phyloP scores from a whole-genome alignment of 208 protist species.

The Pavlovales sp. region DNA sequence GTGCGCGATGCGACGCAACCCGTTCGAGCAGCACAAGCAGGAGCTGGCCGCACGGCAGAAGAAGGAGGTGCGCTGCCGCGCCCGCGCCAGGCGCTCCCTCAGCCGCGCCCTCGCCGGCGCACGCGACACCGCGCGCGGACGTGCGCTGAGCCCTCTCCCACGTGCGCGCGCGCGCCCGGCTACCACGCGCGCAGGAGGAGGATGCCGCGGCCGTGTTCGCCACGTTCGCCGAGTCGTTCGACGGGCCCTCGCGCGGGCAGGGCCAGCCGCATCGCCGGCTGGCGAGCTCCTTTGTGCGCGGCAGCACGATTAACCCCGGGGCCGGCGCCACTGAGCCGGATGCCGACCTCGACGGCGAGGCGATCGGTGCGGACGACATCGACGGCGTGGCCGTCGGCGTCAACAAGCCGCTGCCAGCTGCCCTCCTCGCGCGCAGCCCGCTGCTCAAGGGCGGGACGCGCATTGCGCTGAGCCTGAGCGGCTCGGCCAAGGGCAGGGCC shows the following conservation, averaged over 20 bases:
- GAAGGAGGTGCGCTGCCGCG: too few species aligned
- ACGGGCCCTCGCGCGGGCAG: background rate
- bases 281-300: conserved; percentile 1
- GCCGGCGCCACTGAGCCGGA: background rate
- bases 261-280: too few species aligned
- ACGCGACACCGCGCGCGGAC: too few species aligned
- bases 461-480: conserved; percentile 7
- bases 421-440: background rate
- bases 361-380: background rate
- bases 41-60: background rate
- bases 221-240: conserved; percentile 6
- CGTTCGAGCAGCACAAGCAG: conserved; percentile 28
- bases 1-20: too few species aligned
- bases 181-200: background rate
- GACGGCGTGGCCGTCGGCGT: background rate
- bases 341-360: background rate
- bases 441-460: background rate
- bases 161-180: too few species aligned
- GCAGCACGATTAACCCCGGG: background rate
- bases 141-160: too few species aligned
- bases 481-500: too few species aligned
- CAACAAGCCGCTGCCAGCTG: background rate
- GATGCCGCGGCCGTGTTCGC: background rate
- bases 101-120: too few species aligned
- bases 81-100: too few species aligned